Base-by-base conservation (phyloP, 2,329 filamentous ascomycete species). In the Fragosphaeria purpurea region DNA sequence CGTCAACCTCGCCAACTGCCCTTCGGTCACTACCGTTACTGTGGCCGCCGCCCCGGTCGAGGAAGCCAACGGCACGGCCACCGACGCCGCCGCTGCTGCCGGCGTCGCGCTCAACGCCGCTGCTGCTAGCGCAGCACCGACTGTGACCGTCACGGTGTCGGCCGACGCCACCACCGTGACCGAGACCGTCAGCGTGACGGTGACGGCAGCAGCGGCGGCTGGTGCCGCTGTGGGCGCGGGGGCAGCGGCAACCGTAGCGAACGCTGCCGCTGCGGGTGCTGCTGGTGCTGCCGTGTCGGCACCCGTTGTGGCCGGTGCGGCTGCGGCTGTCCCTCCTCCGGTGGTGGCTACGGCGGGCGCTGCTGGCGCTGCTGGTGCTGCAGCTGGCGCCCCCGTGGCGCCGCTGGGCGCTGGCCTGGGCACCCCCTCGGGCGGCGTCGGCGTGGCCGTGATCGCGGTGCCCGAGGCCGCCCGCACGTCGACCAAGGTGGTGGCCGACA, bases 1-100 rank as follows among this genome's bases (percentile, higher is more conserved):
- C 44, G 41, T 40, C n/a, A 42, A 46, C 43, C 8, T 43, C 4
- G 46, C 33, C 47, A 7, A 47, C 44, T 9, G 35, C 39, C 12
- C 39, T 31, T 32, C 48, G 41, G 53, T 22, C 22, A 22, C 22
- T 22, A 70, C 67, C 34, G 59, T 69, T 13, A 69, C 67, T 9
- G 62, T 66, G n/a, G 59, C 57, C 7, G 62, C 54, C 12, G 55
- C 42, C 6, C 41, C 41, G 5, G 42, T 45, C 7, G 35, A 46
- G 11, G 22, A 22, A 7, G 35, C 9, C 41, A 52, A 52, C 43
- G 10, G 10, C 10, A 50, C 51, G 4, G 39, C 30, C 7, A 34
- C 43, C 5, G 42, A 34, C 2, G 35, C 30, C n/a, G 12, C 32
- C 12, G 44, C 5, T n/a, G 34, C 34, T 6, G n/a, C 11, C 11